Evolutionary conservation across 139 green algal genomes (phyloP).

Genomic region (Pleodorina starrii): DNA sequence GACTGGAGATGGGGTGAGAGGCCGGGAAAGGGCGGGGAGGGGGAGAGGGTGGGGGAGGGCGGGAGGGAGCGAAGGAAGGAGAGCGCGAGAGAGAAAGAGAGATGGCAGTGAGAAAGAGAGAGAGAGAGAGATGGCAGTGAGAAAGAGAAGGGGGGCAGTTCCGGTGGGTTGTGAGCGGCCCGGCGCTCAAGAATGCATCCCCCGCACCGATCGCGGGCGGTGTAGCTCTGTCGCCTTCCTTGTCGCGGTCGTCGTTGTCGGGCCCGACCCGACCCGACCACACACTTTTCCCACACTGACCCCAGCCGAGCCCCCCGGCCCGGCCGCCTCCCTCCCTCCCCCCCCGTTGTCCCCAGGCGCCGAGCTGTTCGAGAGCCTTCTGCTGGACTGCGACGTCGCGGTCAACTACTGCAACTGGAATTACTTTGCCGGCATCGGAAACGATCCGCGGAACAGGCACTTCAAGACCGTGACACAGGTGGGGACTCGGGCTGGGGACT

Average conservation of each 20-base stretch:
- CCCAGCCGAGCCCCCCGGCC: too few species aligned
- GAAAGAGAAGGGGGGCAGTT: too few species aligned
- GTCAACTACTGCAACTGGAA: conserved; percentile 87
- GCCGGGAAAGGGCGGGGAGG: neutral
- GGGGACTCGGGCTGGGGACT: neutral
- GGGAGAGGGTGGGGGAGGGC: neutral
- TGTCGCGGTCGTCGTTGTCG: too few species aligned
- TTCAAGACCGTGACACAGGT: conserved; percentile 76
- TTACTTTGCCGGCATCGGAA: conserved; percentile 62
- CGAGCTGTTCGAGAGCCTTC: conserved; percentile 79
- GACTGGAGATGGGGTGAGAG: conserved; percentile 82
- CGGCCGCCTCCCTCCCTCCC: neutral
- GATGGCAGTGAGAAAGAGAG: too few species aligned
- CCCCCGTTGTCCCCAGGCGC: conserved; percentile 56
- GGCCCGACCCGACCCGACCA: too few species aligned
- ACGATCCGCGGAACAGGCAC: conserved; percentile 65
- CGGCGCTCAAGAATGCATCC: too few species aligned
- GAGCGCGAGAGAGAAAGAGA: too few species aligned
- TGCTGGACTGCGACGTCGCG: conserved; percentile 82
- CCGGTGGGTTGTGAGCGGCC: too few species aligned
- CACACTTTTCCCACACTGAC: too few species aligned
- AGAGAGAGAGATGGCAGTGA: too few species aligned
- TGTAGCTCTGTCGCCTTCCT: too few species aligned
- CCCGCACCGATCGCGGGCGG: too few species aligned
- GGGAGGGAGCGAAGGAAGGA: neutral